Base-by-base conservation (phyloP, 2,329 filamentous ascomycete species). In the Onygenales sp. region DNA sequence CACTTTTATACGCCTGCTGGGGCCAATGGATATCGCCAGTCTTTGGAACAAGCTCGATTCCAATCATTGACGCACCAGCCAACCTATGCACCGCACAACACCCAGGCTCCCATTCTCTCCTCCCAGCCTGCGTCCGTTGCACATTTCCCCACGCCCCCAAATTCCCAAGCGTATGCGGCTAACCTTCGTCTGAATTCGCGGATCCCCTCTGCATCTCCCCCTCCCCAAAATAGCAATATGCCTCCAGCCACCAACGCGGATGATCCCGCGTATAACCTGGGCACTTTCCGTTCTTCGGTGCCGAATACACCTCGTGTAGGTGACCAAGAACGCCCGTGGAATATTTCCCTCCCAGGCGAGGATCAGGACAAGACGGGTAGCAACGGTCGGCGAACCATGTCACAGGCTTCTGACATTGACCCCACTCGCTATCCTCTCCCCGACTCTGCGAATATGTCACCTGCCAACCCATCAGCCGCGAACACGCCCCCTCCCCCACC, bases 261-360 rank as follows among this genome's bases (percentile, higher is more conserved):
- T 4, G 62, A 61, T 51, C 63, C 60, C 5, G 65, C 61, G 27
- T 57, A 60, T 54, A 57, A 56, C 6, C 55, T 69, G 0, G 68
- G 69, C 3, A 68, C 63, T n/a, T 71, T 71, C 55, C 58, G 57
- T 27, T 56, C 61, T 21, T 33, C 42, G 13, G 65, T 65, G 37
- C 64, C 63, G 1, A 62, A 65, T 34, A 61, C 65, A n/a, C 59
- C 62, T 9, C 63, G 67, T 11, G 53, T 62, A 39, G 66, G 64
- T 10, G 66, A 68, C 53, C 69, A 71, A 55, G 67, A 70, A 53
- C 58, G 61, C 7, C 69, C 69, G 2, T 71, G 65, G 60, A 65
- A 62, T 11, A 65, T 71, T 46, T 64, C 57, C 2, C 58, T 71
- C 5, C 67, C 69, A 2, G 21, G 21, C 21, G 63, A 65, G 2